Evolutionary conservation across 306 rosid genomes (phyloP).

Genomic region (Vigna nakashimae): DNA sequence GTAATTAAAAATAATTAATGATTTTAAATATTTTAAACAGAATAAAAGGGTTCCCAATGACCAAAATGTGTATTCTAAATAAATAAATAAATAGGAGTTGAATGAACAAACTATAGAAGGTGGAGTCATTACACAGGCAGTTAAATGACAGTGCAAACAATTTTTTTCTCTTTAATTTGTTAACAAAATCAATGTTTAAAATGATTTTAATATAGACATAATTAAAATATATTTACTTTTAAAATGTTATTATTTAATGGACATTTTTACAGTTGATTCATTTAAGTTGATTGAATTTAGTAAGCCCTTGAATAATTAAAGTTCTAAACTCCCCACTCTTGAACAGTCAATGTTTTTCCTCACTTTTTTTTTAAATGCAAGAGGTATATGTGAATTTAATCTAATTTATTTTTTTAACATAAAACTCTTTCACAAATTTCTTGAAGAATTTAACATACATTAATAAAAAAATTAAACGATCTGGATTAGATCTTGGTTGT

Average conservation of each 20-base stretch:
- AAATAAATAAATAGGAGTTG: neutral
- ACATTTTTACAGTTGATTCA: too few relatives aligned
- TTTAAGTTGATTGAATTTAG: neutral
- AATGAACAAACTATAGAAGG: neutral
- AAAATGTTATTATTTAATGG: neutral
- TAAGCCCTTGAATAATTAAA: neutral
- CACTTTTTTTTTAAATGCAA: neutral
- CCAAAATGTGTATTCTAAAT: neutral
- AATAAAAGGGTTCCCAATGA: neutral
- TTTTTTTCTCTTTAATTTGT: neutral
- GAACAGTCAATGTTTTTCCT: neutral
- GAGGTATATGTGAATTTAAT: neutral
- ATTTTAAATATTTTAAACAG: neutral
- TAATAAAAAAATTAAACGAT: neutral
- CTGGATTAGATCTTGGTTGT: neutral
- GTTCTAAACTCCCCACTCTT: neutral
- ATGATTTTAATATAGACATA: neutral
- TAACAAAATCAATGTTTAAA: neutral
- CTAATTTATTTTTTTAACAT: neutral
- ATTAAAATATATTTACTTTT: neutral
- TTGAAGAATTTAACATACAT: neutral
- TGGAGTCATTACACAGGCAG: too few relatives aligned
- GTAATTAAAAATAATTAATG: neutral
- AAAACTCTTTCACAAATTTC: neutral
- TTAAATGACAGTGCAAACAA: neutral